phyloP scores from a whole-genome alignment of 495 filamentous ascomycete genomes.

The Talaromyces trachyspermus region DNA sequence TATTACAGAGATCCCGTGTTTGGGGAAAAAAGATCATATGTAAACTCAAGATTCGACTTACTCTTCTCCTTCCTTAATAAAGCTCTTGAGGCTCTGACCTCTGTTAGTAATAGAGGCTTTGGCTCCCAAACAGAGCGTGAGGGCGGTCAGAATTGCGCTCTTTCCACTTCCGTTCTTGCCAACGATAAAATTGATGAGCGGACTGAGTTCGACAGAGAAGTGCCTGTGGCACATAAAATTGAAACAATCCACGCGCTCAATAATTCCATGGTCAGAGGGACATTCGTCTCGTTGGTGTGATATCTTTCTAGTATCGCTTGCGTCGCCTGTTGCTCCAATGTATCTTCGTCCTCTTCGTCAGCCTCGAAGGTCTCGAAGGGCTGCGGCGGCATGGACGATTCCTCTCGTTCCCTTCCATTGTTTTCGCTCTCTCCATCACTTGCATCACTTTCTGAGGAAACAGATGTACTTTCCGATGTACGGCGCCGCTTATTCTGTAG shows the following conservation, averaged over 20 bases:
- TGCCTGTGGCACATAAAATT: slow-evolving; percentile 94
- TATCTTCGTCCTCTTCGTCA: slow-evolving; percentile 41
- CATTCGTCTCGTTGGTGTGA: slow-evolving; percentile 52
- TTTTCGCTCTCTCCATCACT: slow-evolving; percentile 15
- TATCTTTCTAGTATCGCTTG: slow-evolving; percentile 59
- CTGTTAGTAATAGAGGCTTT: slow-evolving; percentile 95
- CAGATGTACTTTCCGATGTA: slow-evolving; percentile 17
- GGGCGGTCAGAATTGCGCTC: slow-evolving; percentile 89
- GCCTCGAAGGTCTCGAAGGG: slow-evolving; percentile 27
- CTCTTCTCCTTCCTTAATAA: slow-evolving; percentile 87
- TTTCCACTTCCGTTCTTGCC: slow-evolving; percentile 99
- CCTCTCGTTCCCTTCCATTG: slow-evolving; percentile 11
- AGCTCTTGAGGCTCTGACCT: slow-evolving; percentile 81
- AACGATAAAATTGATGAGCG: slow-evolving; percentile 94
- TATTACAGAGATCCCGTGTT: not conserved
- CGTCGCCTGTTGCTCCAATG: slow-evolving; percentile 59
- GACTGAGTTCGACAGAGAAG: slow-evolving; percentile 74
- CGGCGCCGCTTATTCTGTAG: slow-evolving; percentile 33
- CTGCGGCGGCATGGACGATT: not conserved
- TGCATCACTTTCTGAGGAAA: slow-evolving; percentile 18
- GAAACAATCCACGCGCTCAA: slow-evolving; percentile 73
- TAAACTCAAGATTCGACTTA: slow-evolving; percentile 23
- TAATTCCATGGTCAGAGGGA: slow-evolving; percentile 76
- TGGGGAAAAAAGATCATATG: too few species aligned
- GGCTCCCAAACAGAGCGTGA: slow-evolving; percentile 88